Percentiles rank a stretch among this genome's conserved stretches.
Conservation (phyloP, 805 yeast species). For the Ogataea salicorniae region DNA sequence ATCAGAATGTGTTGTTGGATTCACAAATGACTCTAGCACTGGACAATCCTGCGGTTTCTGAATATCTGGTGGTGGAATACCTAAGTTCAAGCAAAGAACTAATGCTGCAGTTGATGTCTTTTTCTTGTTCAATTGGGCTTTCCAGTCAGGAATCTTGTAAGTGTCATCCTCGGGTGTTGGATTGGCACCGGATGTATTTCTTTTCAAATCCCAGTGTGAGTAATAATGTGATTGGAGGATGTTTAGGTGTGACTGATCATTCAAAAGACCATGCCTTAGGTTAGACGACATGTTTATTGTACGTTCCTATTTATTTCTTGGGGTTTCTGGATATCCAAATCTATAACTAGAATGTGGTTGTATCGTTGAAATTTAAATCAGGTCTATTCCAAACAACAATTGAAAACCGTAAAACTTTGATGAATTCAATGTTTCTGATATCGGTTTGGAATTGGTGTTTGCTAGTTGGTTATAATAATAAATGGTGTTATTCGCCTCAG, state of each 20-base stretch:
- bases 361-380: too few relatives aligned
- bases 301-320: too few relatives aligned
- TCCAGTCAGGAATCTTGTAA: slow-evolving; percentile 85
- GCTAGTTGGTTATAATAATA: too few relatives aligned
- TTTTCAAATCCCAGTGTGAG: slow-evolving; percentile 78
- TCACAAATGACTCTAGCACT: slow-evolving; percentile 86
- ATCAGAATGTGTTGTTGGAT: slow-evolving; percentile 76
- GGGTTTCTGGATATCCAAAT: too few relatives aligned
- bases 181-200: slow-evolving; percentile 86
- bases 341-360: too few relatives aligned
- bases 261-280: slow-evolving; percentile 30
- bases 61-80: slow-evolving; percentile 97
- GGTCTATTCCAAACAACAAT: too few relatives aligned
- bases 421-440: too few relatives aligned
- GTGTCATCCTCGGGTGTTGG: slow-evolving; percentile 58
- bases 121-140: slow-evolving; percentile 81
- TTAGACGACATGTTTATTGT: slow-evolving; percentile 13
- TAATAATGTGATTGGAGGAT: slow-evolving; percentile 28
- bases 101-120: slow-evolving; percentile 92
- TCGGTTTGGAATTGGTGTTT: too few relatives aligned
- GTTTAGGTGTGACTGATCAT: slow-evolving; percentile 26
- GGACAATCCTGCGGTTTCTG: slow-evolving; percentile 93
- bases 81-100: slow-evolving; percentile 83
- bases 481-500: too few relatives aligned
- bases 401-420: too few relatives aligned